Evolutionary conservation across 2,329 filamentous ascomycete species (phyloP), one percentile per base, ranked within the genome.

Genomic region (Cryphonectria carpinicola): DNA sequence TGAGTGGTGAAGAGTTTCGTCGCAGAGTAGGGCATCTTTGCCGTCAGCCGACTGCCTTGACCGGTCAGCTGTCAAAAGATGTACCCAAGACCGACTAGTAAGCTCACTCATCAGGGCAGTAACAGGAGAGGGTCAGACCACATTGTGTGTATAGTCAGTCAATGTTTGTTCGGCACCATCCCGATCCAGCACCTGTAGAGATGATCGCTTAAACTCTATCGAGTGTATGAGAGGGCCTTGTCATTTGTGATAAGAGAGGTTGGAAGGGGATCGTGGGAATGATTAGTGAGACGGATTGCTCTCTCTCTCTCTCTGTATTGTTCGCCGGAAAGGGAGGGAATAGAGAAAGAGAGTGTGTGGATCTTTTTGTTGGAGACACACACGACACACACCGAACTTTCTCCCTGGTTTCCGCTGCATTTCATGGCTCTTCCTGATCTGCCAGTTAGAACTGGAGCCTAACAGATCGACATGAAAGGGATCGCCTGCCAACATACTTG

Each of bases 121-220:
- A 70, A 70, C 70, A 70, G 70, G 49, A 68, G 68, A 72, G 61
- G 65, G 68, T 72, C 70, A 70, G 68, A 56, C 70, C 70, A 72
- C 67, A 37, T 41, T 68, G 32, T 56, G 64, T 52, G 56, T 49
- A 54, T 66, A 54, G 69, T 61, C 62, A 43, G 66, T 46, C 65
- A 58, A 62, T 28, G 61, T 28, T 61, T 25, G 37, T 35, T 32
- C 63, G 62, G 32, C 58, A 43, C 58, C 65, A 43, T 60, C 65
- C 65, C 46, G 49, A 68, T 54, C 35, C 43, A 49, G 46, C 22
- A 43, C 39, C 39, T 37, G 56, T 32, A 63, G 46, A 56, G 54
- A 19, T 54, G 68, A 70, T 65, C 62, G 65, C 46, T 65, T 4
- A 61, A 63, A 43, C 28, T 37, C 52, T 69, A 49, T 66, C 60